A percentile compares a stretch with the other conserved stretches of the same genome.
These are phyloP conservation scores for Pythium scleroteichum DNA, from an alignment of 352 stramenopile genomes.

Conservation along the genomic window DNA sequence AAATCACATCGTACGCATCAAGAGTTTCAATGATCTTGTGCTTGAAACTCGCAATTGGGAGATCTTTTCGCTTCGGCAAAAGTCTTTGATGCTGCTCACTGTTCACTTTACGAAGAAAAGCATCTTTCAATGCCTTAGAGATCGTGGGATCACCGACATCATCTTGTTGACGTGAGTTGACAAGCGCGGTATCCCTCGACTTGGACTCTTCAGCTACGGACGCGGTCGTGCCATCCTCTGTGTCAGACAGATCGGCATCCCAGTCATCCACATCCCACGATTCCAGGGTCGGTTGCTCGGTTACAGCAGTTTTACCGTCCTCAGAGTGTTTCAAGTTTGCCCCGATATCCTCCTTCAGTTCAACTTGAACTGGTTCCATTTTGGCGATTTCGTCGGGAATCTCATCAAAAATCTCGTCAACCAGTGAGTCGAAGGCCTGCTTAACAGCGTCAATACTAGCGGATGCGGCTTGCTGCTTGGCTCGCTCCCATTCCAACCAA, in stretches of 20 bases:
- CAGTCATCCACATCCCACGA: constrained; percentile 75
- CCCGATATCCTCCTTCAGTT: no score
- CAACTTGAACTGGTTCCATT: not conserved
- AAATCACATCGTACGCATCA: constrained; percentile 83
- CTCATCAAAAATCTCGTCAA: constrained; percentile 48
- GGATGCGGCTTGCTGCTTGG: constrained; percentile 38
- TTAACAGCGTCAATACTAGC: constrained; percentile 39
- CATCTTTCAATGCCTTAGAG: constrained; percentile 9
- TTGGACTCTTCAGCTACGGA: no score
- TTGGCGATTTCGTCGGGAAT: constrained; percentile 50
- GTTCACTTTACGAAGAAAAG: constrained; percentile 16
- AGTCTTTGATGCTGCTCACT: constrained; percentile 31
- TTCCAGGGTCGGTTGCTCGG: constrained; percentile 26
- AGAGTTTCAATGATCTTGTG: constrained; percentile 82
- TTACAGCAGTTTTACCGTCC: not conserved
- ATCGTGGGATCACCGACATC: not conserved
- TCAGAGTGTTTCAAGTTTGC: no score
- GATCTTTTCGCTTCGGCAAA: constrained; percentile 40
- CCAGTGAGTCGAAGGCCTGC: constrained; percentile 51
- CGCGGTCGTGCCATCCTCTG: not conserved
- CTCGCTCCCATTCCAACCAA: constrained; percentile 76
- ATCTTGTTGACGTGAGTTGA: not conserved
- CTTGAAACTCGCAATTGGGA: constrained; percentile 85
- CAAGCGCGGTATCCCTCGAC: not conserved
- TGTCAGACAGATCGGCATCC: constrained; percentile 60